Evolutionary conservation across 345 rosid species (phyloP).

Genomic region (Citrus cavaleriei): DNA sequence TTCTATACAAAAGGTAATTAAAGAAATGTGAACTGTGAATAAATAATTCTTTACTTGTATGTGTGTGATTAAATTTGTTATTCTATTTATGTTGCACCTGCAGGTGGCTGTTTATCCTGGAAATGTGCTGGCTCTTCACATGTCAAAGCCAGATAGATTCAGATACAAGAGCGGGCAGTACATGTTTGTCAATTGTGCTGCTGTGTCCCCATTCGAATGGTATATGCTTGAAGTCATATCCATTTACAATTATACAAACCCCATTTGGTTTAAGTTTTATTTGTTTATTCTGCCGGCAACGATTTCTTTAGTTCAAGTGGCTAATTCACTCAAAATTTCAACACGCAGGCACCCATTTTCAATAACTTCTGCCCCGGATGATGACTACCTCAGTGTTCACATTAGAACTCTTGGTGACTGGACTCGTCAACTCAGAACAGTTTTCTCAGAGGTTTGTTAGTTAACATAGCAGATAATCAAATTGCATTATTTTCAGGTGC

Average conservation of each 20-base stretch:
- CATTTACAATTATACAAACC: not conserved
- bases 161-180: conserved; percentile 82
- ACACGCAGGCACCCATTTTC: conserved; percentile 81
- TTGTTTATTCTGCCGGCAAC: not conserved
- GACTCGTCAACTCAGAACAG: conserved; percentile 67
- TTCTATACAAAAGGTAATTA: conserved; percentile 48
- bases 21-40: too few relatives aligned
- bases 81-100: not conserved
- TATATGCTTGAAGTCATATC: not conserved
- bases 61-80: not conserved
- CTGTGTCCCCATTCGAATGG: conserved; percentile 89
- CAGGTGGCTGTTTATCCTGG: conserved; percentile 78
- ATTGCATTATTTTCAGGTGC: too few relatives aligned
- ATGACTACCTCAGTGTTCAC: conserved; percentile 70
- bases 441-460: conserved; percentile 55
- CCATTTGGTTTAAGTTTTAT: too few relatives aligned
- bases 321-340: not conserved
- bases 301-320: not conserved
- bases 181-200: conserved; percentile 80
- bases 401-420: conserved; percentile 79
- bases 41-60: not conserved
- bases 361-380: conserved; percentile 82
- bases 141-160: conserved; percentile 78
- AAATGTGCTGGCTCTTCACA: conserved; percentile 67
- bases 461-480: not conserved